Conservation (phyloP, 2,329 filamentous ascomycete species). For the Phoma sp. region DNA sequence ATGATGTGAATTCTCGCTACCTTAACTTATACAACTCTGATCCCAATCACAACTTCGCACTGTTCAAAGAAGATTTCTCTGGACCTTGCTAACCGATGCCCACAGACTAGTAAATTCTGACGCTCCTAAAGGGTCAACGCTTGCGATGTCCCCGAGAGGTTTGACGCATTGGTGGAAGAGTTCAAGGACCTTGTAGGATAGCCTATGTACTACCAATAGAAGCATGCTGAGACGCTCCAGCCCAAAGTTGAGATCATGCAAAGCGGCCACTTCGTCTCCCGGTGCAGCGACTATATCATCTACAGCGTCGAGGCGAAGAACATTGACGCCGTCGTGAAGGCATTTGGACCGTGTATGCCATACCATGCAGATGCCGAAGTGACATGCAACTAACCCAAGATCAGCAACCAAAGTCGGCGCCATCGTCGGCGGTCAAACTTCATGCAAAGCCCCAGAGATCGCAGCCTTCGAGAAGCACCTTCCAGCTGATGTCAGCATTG, state of each 20-base stretch:
- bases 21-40: conserved; percentile 90
- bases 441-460: conserved; percentile 97
- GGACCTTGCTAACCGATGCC: conserved; percentile 43
- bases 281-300: conserved; percentile 97
- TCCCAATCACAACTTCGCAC: conserved; percentile 36
- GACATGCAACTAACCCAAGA: conserved; percentile 17
- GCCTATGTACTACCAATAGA: conserved; percentile 48
- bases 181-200: conserved; percentile 84
- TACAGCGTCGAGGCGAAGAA: conserved; percentile 96
- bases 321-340: conserved; percentile 84
- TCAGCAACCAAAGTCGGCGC: conserved; percentile 91
- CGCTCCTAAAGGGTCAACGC: conserved; percentile 77
- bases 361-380: conserved; percentile 2
- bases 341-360: conserved; percentile 88
- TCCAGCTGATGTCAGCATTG: conserved; percentile 85
- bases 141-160: conserved; percentile 91
- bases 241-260: conserved; percentile 80
- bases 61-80: conserved; percentile 22
- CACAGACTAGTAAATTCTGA: conserved; percentile 31
- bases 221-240: conserved; percentile 63
- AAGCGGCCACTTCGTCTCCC: conserved; percentile 94
- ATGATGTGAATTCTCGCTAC: conserved; percentile 99
- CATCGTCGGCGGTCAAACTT: conserved; percentile 96
- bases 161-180: conserved; percentile 78
- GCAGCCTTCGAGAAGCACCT: conserved; percentile 89